Evolutionary conservation across 2,329 filamentous ascomycete species (phyloP).

Genomic region (Didymella exigua): DNA sequence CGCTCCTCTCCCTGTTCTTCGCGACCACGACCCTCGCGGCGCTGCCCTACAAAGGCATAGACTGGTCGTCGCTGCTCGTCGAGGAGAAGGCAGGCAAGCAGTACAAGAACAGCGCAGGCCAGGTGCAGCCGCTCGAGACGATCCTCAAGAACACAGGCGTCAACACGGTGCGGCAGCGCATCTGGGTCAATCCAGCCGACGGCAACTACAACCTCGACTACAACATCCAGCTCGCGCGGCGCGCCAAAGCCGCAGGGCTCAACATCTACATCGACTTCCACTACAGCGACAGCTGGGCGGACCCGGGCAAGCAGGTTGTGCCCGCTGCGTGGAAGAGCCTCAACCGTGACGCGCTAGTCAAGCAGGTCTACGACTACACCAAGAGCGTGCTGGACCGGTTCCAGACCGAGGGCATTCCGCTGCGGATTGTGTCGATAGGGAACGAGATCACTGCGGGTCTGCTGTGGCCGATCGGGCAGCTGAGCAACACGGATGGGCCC

Average conservation of each 20-base stretch:
- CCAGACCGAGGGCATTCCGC: constrained; percentile 58
- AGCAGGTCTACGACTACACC: constrained; percentile 73
- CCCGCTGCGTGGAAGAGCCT: constrained; percentile 68
- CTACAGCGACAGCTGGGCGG: constrained; percentile 73
- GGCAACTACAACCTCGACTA: constrained; percentile 73
- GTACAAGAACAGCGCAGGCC: constrained; percentile 65
- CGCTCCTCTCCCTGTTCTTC: constrained; percentile 28
- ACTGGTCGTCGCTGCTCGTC: constrained; percentile 71
- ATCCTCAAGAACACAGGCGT: constrained; percentile 68
- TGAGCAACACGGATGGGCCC: constrained; percentile 52
- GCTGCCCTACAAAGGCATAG: constrained; percentile 68
- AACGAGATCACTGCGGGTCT: constrained; percentile 74
- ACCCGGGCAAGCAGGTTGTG: constrained; percentile 66
- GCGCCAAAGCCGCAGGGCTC: constrained; percentile 67
- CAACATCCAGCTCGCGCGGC: constrained; percentile 69
- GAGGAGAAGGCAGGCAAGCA: constrained; percentile 66
- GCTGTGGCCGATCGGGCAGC: constrained; percentile 68
- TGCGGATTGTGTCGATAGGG: constrained; percentile 71
- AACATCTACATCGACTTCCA: constrained; percentile 68
- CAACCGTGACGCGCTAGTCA: constrained; percentile 62
- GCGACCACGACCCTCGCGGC: constrained; percentile 48
- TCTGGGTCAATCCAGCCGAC: constrained; percentile 69
- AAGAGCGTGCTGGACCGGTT: constrained; percentile 66
- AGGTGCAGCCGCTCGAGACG: constrained; percentile 62
- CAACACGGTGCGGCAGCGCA: constrained; percentile 71